These are phyloP conservation scores for Chenopodium album DNA, from an alignment of 148 eudicot genomes.

Conservation along the genomic window DNA sequence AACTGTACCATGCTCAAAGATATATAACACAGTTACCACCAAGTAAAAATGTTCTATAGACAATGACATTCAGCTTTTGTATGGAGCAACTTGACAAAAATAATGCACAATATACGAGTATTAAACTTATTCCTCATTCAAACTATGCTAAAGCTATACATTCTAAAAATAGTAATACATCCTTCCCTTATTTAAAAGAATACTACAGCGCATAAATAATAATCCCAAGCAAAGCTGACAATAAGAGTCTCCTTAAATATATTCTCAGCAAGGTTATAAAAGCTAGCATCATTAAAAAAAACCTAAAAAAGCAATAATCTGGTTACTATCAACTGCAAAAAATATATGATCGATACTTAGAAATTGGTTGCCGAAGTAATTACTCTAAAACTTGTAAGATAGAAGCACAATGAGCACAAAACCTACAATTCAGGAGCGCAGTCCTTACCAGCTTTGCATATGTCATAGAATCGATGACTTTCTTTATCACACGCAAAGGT, in stretches of 20 bases:
- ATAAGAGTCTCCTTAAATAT: not conserved
- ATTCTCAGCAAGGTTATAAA: not conserved
- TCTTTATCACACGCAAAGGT: slow-evolving; percentile 72
- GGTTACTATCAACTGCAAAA: not conserved
- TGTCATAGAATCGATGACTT: slow-evolving; percentile 89
- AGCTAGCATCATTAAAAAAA: not conserved
- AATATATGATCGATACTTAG: not conserved
- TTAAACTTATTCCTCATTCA: not conserved
- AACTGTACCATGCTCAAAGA: not conserved
- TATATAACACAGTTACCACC: not conserved
- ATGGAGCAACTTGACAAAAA: slow-evolving; percentile 2
- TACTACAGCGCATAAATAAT: not conserved
- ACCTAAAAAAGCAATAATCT: not conserved
- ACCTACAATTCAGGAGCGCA: not conserved
- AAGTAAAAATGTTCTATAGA: not conserved
- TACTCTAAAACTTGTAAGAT: not conserved
- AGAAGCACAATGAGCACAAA: slow-evolving; percentile 14
- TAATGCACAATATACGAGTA: not conserved
- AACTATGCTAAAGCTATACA: not conserved
- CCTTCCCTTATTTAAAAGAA: no score
- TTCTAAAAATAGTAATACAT: not conserved
- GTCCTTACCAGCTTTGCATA: slow-evolving; percentile 82
- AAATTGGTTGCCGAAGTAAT: not conserved
- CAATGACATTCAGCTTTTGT: not conserved
- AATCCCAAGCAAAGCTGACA: not conserved